Percentiles rank a stretch among this genome's conserved stretches.
phyloP scores from a whole-genome alignment of 2,329 filamentous ascomycete species.

The Neodidymelliopsis sp. region DNA sequence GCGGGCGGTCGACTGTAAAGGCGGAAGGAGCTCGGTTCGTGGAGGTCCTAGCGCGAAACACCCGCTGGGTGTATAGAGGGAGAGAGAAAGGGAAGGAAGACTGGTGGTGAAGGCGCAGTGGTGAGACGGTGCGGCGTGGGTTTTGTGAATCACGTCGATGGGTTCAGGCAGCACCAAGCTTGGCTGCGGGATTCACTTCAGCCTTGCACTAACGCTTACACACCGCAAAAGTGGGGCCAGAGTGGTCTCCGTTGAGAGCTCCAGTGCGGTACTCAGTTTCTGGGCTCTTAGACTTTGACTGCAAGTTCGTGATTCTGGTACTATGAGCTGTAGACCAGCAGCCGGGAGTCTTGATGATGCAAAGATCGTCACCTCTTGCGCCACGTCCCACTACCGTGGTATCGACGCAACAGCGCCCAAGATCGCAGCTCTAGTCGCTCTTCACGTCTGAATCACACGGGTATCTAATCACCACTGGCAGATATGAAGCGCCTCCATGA shows the following conservation, averaged over 20 bases:
- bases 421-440: neutral
- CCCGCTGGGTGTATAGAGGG: neutral
- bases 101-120: slow-evolving; percentile 26
- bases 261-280: slow-evolving; percentile 2
- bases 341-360: neutral
- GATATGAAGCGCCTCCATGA: too few relatives aligned
- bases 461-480: too few relatives aligned
- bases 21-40: neutral
- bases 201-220: slow-evolving; percentile 23
- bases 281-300: neutral
- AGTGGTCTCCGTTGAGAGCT: neutral
- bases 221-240: slow-evolving; percentile 15
- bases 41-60: slow-evolving; percentile 5
- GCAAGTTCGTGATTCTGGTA: neutral
- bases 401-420: neutral
- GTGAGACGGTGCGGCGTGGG: slow-evolving; percentile 29
- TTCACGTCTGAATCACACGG: neutral
- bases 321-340: neutral
- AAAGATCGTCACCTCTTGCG: neutral
- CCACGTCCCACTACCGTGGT: neutral
- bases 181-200: slow-evolving; percentile 31
- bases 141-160: slow-evolving; percentile 40
- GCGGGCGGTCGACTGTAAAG: slow-evolving; percentile 11
- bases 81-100: slow-evolving; percentile 5
- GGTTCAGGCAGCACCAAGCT: slow-evolving; percentile 45